phyloP scores from a whole-genome alignment of 306 rosid species.

The Prunus davidiana region DNA sequence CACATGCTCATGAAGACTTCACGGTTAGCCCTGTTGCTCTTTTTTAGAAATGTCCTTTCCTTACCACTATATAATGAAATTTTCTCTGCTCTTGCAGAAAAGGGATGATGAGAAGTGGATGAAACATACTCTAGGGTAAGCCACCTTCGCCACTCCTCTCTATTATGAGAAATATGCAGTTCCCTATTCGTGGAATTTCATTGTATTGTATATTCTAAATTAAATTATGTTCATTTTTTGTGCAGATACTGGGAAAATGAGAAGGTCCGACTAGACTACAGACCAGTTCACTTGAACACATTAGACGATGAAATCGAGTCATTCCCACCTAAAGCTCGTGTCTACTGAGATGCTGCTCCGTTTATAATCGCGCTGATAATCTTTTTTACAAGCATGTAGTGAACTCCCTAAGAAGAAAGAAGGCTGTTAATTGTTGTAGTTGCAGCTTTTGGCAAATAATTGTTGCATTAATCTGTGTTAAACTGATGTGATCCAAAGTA shows the following conservation, averaged over 20 bases:
- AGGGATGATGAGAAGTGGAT: conserved; percentile 95
- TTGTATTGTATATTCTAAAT: conserved; percentile 8
- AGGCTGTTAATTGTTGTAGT: conserved; percentile 34
- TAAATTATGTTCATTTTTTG: conserved; percentile 12
- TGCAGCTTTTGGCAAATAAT: conserved; percentile 29
- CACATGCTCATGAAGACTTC: conserved; percentile 93
- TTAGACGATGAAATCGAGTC: conserved; percentile 83
- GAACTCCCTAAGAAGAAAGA: conserved; percentile 20
- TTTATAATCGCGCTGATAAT: conserved; percentile 8
- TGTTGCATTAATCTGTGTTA: conserved; percentile 31
- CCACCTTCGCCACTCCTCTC: conserved; percentile 8
- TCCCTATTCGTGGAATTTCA: not conserved
- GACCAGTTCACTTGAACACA: conserved; percentile 93
- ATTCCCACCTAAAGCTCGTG: conserved; percentile 97
- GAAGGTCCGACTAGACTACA: conserved; percentile 75
- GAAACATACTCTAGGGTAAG: conserved; percentile 93
- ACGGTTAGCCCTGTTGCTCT: conserved; percentile 34
- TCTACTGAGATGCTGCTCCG: conserved; percentile 41
- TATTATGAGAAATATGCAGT: not conserved
- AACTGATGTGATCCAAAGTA: conserved; percentile 25
- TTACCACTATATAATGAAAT: not conserved
- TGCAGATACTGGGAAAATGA: conserved; percentile 85
- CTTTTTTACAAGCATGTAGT: conserved; percentile 12
- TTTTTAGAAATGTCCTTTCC: not conserved
- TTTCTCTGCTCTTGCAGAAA: conserved; percentile 57